phyloP scores from a whole-genome alignment of 495 filamentous ascomycete species.

The Aspergillus wentii region DNA sequence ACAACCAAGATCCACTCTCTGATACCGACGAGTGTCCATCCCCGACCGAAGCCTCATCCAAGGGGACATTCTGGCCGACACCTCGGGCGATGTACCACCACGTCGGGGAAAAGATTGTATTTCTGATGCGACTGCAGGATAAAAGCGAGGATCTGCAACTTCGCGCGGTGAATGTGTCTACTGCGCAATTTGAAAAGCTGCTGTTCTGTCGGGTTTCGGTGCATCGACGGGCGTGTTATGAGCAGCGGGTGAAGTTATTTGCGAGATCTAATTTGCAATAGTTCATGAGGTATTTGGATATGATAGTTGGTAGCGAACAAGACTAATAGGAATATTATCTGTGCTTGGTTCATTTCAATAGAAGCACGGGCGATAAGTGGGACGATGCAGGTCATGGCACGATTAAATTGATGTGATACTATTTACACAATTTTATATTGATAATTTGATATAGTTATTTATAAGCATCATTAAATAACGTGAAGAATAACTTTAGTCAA shows the following conservation, averaged over 20 bases:
- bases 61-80: background rate
- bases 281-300: no score
- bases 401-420: no score
- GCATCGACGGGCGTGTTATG: constrained; percentile 2
- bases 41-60: background rate
- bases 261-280: no score
- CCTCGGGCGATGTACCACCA: background rate
- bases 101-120: constrained; percentile 1
- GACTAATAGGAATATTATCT: no score
- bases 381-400: no score
- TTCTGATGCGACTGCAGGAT: background rate
- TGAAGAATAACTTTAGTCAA: no score
- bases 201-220: constrained; percentile 5
- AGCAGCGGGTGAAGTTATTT: constrained; percentile 1
- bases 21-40: background rate
- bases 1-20: background rate
- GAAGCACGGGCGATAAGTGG: no score
- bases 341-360: no score
- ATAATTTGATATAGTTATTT: no score
- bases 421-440: no score
- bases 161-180: background rate
- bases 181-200: constrained; percentile 1
- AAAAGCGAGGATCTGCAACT: background rate
- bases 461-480: no score
- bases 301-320: no score